These are phyloP conservation scores for Pythium pectinolyticum DNA, from an alignment of 352 stramenopile species.

Conservation along the genomic window DNA sequence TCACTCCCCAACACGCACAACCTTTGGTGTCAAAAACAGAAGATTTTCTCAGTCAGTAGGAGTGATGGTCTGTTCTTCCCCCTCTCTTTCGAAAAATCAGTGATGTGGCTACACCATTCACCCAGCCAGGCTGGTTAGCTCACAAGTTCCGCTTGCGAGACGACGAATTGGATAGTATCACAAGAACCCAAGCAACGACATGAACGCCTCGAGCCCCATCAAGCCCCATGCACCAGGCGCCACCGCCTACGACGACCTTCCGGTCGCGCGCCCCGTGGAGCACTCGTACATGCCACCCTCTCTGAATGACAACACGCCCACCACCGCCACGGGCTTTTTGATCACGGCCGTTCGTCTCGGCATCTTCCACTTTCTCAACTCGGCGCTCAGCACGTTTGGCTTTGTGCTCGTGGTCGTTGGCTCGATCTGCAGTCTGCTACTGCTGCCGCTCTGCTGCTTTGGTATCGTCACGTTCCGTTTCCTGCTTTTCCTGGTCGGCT, in stretches of 20 bases:
- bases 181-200: neutral
- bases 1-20: neutral
- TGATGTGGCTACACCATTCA: neutral
- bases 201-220: slow-evolving; percentile 31
- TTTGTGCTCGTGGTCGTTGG: slow-evolving; percentile 49
- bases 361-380: slow-evolving; percentile 65
- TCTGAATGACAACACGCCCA: neutral
- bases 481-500: slow-evolving; percentile 48
- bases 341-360: slow-evolving; percentile 46
- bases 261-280: slow-evolving; percentile 27
- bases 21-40: too few relatives aligned
- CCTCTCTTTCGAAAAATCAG: slow-evolving; percentile 1
- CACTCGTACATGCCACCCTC: slow-evolving; percentile 13
- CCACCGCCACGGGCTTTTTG: slow-evolving; percentile 29
- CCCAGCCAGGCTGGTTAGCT: too few relatives aligned
- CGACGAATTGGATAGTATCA: too few relatives aligned
- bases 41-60: too few relatives aligned
- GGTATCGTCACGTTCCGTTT: slow-evolving; percentile 57
- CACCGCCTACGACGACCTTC: slow-evolving; percentile 21
- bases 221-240: slow-evolving; percentile 12
- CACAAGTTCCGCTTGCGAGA: too few relatives aligned
- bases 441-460: slow-evolving; percentile 59
- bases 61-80: slow-evolving; percentile 10
- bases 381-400: slow-evolving; percentile 39
- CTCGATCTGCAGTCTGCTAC: slow-evolving; percentile 33